Percentiles rank a stretch among this genome's conserved stretches.
phyloP scores from a whole-genome alignment of 2,329 filamentous ascomycete species.

The Talaromyces sp. region DNA sequence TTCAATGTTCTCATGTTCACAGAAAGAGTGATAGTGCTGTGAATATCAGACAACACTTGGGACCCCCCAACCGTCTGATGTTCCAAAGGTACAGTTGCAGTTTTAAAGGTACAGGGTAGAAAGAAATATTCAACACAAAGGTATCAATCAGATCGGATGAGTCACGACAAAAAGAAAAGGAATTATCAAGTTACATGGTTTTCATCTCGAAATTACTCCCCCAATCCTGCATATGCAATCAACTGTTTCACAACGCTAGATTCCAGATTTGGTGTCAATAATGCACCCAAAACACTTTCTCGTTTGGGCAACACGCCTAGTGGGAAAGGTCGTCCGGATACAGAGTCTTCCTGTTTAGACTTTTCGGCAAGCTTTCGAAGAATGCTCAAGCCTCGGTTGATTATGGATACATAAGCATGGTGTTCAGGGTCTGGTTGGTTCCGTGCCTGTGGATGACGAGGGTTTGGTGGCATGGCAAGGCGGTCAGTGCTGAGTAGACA shows the following conservation, averaged over 20 bases:
- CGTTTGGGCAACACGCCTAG: conserved; percentile 63
- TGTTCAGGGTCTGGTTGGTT: conserved; percentile 43
- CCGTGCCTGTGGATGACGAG: conserved; percentile 36
- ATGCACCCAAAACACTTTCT: conserved; percentile 65
- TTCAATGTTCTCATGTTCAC: not conserved
- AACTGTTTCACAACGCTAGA: conserved; percentile 65
- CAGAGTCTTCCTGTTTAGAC: conserved; percentile 55
- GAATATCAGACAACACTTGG: conserved; percentile 2
- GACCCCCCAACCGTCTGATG: not conserved
- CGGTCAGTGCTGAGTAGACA: conserved; percentile 68
- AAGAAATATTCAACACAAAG: conserved; percentile 17
- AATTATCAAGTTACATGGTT: conserved; percentile 14
- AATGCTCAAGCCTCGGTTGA: conserved; percentile 65
- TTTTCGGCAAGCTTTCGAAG: conserved; percentile 70
- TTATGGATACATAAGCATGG: conserved; percentile 54
- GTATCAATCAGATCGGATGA: conserved; percentile 18
- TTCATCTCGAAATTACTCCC: conserved; percentile 36
- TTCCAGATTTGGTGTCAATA: conserved; percentile 66
- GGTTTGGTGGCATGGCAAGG: conserved; percentile 41
- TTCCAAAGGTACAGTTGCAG: conserved; percentile 8
- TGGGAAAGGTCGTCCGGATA: conserved; percentile 53
- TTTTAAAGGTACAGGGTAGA: conserved; percentile 19
- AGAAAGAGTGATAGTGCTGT: not conserved
- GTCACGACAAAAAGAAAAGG: conserved; percentile 6
- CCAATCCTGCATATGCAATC: conserved; percentile 61